Evolutionary conservation across 1,284 basidiomycete species (phyloP), one percentile per base, ranked within the genome.

Genomic region (Cutaneotrichosporon curvatum): DNA sequence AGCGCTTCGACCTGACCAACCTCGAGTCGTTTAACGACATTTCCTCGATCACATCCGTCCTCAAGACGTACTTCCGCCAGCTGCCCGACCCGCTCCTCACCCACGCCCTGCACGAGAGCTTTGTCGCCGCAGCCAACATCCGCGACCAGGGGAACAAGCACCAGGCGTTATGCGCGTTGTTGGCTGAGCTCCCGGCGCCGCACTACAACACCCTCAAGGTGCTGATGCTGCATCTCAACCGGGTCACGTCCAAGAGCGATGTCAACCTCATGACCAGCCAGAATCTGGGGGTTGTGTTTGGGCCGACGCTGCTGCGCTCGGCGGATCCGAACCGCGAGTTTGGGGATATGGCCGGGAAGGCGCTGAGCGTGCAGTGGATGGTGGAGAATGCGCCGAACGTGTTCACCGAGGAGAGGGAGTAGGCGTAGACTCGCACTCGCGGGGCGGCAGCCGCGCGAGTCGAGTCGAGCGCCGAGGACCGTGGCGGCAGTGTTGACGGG

Each of bases 221-320:
- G 46, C 77, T 99, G 20, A 85, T 96, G 80, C 72, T 87, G 19
- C 95, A 99, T 73, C 74, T 99, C 23, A 75, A 92, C 56, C 87
- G 89, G 47, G 78, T 94, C 21, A 81, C 81, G 60, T 75, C 82
- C 47, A 75, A 77, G 32, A 80, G 78, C 47, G 81, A 82, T 20
- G 76, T 77, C 50, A 99, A 98, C 69, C 77, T 91, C 44, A 98
- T 99, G 95, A 90, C 83, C 41, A 84, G 89, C 4, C 80, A 90
- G 55, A 99, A 98, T 62, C 74, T 99, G 18, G 95, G 95, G n/a
- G 90, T 97, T n/a, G 91, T 99, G 35, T 97, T 98, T 74, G 95
- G 95, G 58, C 94, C 94, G 7, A 98, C 94, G 0, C 76, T 97
- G 19, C 87, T 97, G 82, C 82, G 88, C 51, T 94, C 90, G 2